These are phyloP conservation scores for Naematelia aurantialba DNA, from an alignment of 768 basidiomycete species.

Conservation along the genomic window DNA sequence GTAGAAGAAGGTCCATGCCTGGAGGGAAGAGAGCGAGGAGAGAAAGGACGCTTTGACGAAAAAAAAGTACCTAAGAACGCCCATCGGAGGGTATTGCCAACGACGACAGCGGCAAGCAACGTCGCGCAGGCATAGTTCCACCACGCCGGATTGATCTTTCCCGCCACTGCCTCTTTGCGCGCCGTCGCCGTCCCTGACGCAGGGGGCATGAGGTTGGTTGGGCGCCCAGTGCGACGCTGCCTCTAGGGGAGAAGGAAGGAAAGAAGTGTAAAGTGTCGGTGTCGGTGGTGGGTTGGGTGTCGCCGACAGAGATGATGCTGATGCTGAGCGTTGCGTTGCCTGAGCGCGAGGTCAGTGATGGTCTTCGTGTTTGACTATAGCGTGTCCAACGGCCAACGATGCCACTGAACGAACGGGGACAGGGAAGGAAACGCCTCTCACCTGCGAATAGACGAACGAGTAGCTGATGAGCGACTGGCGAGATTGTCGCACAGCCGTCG, in stretches of 20 bases:
- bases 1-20: conserved; percentile 1
- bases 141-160: conserved; percentile 47
- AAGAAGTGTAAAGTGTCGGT: background rate
- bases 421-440: background rate
- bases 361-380: too few relatives aligned
- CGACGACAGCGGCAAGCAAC: conserved; percentile 38
- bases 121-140: conserved; percentile 49
- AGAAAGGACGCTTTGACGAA: too few relatives aligned
- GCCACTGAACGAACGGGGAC: background rate
- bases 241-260: background rate
- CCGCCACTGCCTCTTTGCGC: conserved; percentile 1
- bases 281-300: too few relatives aligned
- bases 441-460: background rate
- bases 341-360: too few relatives aligned
- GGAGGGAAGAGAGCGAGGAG: background rate
- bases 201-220: background rate
- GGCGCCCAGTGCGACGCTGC: background rate
- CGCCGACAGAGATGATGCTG: background rate
- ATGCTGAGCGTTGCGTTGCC: too few relatives aligned
- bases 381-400: too few relatives aligned
- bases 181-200: background rate
- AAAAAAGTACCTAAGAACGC: conserved; percentile 49
- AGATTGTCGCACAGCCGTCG: too few relatives aligned
- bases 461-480: background rate
- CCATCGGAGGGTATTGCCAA: conserved; percentile 48